Conservation (phyloP, 108 stramenopile species). For the Nitzschia palea region DNA sequence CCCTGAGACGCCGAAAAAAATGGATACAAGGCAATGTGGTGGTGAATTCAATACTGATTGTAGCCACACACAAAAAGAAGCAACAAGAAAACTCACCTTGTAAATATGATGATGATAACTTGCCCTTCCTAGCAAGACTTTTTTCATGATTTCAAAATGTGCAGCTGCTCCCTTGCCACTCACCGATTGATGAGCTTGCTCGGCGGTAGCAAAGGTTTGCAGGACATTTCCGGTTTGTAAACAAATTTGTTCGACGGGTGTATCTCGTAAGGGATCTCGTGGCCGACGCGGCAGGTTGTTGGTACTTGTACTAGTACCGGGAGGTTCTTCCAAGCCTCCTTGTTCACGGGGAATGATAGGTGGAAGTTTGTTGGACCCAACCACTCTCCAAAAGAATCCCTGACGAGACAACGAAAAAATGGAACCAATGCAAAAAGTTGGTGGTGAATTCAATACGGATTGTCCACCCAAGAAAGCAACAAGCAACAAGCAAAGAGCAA, state of each 20-base stretch:
- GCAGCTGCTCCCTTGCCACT: background rate
- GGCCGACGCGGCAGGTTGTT: background rate
- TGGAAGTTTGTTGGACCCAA: background rate
- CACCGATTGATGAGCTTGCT: background rate
- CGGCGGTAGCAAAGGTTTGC: background rate
- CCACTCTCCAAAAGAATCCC: background rate
- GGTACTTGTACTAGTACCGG: background rate
- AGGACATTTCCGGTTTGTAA: background rate
- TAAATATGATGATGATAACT: slow-evolving; percentile 1
- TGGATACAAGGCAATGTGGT: no score
- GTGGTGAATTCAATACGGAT: no score
- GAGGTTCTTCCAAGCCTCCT: background rate
- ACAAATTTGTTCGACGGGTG: background rate
- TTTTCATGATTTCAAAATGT: background rate
- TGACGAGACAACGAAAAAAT: no score
- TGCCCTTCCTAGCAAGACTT: background rate
- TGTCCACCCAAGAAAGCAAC: no score
- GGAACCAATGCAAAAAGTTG: no score
- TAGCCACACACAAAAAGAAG: background rate
- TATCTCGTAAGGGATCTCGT: background rate
- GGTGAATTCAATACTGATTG: background rate
- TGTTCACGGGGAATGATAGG: no score
- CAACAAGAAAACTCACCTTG: background rate
- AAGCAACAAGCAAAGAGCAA: no score
- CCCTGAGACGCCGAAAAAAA: no score